Conservation (phyloP, 2,329 filamentous ascomycete species). For the Aspergillus ochraceus region DNA sequence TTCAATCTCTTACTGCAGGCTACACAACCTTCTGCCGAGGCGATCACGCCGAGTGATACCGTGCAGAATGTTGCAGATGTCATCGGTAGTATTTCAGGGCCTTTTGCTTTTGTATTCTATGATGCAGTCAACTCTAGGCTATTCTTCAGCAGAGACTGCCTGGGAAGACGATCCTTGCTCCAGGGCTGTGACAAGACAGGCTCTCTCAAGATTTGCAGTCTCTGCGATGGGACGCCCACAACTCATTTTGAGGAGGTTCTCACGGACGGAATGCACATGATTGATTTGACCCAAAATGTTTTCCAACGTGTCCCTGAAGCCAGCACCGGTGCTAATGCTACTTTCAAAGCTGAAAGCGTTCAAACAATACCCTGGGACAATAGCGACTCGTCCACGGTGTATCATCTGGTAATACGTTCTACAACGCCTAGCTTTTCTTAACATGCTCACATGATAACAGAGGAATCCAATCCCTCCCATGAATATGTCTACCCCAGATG, state of each 20-base stretch:
- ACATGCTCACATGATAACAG: conserved; percentile 24
- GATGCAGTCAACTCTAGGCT: conserved; percentile 63
- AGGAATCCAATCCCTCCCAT: conserved; percentile 46
- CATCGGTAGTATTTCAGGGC: conserved; percentile 68
- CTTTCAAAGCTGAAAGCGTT: conserved; percentile 21
- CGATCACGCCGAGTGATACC: conserved; percentile 16
- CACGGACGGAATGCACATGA: conserved; percentile 75
- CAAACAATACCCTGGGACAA: conserved; percentile 31
- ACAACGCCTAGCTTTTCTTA: neutral
- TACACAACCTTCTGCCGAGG: conserved; percentile 15
- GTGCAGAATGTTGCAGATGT: conserved; percentile 41
- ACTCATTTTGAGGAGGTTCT: conserved; percentile 75
- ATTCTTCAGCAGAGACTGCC: conserved; percentile 82
- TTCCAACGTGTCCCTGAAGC: neutral
- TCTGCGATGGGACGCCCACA: conserved; percentile 56
- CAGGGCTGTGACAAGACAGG: conserved; percentile 49
- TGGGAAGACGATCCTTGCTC: conserved; percentile 83
- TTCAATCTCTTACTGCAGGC: conserved; percentile 60
- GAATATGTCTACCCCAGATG: conserved; percentile 40
- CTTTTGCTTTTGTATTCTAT: conserved; percentile 86
- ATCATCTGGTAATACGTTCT: conserved; percentile 26
- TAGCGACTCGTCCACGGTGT: conserved; percentile 9
- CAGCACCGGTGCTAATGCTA: conserved; percentile 1
- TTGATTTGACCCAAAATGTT: conserved; percentile 52
- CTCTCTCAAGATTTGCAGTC: conserved; percentile 66